A percentile compares a stretch with the other conserved stretches of the same genome.
These are phyloP conservation scores for Chalaropsis thielavioides DNA, from an alignment of 2,329 filamentous ascomycete genomes.

Conservation along the genomic window DNA sequence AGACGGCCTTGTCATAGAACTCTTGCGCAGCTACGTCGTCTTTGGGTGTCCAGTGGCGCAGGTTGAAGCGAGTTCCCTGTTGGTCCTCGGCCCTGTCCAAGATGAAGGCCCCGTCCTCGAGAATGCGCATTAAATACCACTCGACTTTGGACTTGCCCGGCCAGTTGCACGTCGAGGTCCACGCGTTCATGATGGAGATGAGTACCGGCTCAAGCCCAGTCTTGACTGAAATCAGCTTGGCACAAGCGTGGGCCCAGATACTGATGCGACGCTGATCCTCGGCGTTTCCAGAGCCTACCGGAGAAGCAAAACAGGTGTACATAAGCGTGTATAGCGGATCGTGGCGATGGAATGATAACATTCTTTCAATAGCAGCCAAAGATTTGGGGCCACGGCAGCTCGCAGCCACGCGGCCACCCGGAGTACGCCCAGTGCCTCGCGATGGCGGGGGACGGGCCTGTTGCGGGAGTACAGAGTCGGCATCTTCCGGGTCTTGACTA, in stretches of 20 bases:
- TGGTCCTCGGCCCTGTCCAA: slow-evolving; percentile 74
- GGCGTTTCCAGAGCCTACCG: slow-evolving; percentile 62
- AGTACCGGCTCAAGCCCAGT: slow-evolving; percentile 67
- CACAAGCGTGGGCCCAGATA: slow-evolving; percentile 78
- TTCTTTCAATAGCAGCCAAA: slow-evolving; percentile 53
- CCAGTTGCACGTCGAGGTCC: slow-evolving; percentile 79
- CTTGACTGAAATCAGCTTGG: slow-evolving; percentile 64
- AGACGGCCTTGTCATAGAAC: slow-evolving; percentile 73
- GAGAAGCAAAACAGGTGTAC: slow-evolving; percentile 80
- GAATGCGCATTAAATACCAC: slow-evolving; percentile 84
- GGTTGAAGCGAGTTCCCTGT: slow-evolving; percentile 53
- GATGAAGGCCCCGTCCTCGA: slow-evolving; percentile 84
- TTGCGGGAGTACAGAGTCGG: slow-evolving; percentile 69
- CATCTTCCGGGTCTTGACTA: slow-evolving; percentile 62
- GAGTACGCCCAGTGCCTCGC: slow-evolving; percentile 28
- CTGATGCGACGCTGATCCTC: slow-evolving; percentile 69
- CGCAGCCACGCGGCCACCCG: not conserved
- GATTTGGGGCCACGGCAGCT: slow-evolving; percentile 24
- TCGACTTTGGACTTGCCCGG: slow-evolving; percentile 80
- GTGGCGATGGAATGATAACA: slow-evolving; percentile 77
- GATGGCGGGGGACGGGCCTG: slow-evolving; percentile 36
- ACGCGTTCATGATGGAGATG: slow-evolving; percentile 72
- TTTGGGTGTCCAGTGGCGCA: slow-evolving; percentile 59
- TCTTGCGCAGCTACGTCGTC: slow-evolving; percentile 72
- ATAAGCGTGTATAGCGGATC: slow-evolving; percentile 74